Evolutionary conservation across 768 basidiomycete genomes (phyloP).

Genomic region (Panellus pusillus): DNA sequence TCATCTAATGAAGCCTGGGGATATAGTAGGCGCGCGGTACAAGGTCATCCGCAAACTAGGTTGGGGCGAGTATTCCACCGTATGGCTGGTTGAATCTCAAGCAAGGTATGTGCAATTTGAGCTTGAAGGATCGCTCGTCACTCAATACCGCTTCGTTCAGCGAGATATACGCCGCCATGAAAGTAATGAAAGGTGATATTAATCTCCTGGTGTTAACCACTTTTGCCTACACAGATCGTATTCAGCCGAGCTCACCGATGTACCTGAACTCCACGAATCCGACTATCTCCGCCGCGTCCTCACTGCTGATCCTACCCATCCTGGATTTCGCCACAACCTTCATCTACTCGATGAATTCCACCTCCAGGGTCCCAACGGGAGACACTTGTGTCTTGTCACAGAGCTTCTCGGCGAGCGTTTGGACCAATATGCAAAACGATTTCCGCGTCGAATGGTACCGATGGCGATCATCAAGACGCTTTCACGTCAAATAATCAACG

Average conservation of each 20-base stretch:
- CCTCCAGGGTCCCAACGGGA: constrained; percentile 6
- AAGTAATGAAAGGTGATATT: constrained; percentile 9
- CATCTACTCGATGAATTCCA: constrained; percentile 12
- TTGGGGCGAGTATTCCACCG: constrained; percentile 49
- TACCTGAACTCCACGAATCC: constrained; percentile 4
- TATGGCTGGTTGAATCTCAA: constrained; percentile 34
- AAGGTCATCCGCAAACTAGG: constrained; percentile 56
- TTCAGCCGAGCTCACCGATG: constrained; percentile 6
- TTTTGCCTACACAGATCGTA: not conserved
- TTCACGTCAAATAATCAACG: constrained; percentile 1
- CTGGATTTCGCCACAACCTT: constrained; percentile 11
- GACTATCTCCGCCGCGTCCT: constrained; percentile 9
- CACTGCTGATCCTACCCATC: constrained; percentile 11
- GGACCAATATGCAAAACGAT: constrained; percentile 7
- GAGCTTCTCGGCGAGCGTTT: constrained; percentile 9
- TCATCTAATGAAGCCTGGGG: constrained; percentile 40
- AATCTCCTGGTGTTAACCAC: not conserved
- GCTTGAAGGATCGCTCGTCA: not conserved
- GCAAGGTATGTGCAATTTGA: not conserved
- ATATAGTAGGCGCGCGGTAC: constrained; percentile 48
- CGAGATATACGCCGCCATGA: constrained; percentile 5
- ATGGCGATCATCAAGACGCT: not conserved
- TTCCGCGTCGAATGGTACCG: not conserved
- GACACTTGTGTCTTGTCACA: constrained; percentile 9
- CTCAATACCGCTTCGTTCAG: not conserved